Percentiles rank a stretch among this genome's conserved stretches.
Evolutionary conservation across 2,329 filamentous ascomycete genomes (phyloP).

Genomic region (Aspergillus sergii): DNA sequence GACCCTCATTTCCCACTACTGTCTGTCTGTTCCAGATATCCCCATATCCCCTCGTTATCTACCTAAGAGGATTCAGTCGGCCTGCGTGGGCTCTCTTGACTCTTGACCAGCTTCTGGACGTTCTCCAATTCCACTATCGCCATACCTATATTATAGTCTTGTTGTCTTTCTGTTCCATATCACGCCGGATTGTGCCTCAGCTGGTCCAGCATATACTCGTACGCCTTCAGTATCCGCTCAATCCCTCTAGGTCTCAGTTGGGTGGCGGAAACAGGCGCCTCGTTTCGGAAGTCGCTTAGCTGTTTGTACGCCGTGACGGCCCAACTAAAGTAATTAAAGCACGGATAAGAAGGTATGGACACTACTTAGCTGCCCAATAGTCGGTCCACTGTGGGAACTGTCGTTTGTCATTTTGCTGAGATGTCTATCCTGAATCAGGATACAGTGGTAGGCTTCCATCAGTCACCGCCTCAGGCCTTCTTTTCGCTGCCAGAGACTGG

Average conservation of each 20-base stretch:
- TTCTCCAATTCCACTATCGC: neutral
- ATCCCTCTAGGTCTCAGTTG: conserved; percentile 1
- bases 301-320: conserved; percentile 5
- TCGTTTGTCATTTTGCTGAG: conserved; percentile 2
- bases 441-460: neutral
- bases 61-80: neutral
- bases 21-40: conserved; percentile 1
- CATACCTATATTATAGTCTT: neutral
- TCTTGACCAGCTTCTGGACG: neutral
- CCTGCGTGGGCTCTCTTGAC: neutral
- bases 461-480: neutral
- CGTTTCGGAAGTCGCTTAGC: conserved; percentile 6
- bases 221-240: neutral
- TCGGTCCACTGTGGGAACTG: neutral
- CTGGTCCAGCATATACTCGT: conserved; percentile 1
- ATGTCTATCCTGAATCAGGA: neutral
- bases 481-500: neutral
- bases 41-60: neutral
- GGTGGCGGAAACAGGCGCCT: conserved; percentile 10
- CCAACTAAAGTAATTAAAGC: conserved; percentile 1
- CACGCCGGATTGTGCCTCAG: neutral
- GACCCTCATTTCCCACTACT: conserved; percentile 1
- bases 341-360: conserved; percentile 1
- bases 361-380: neutral
- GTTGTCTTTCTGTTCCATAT: neutral